Evolutionary conservation across 2,329 filamentous ascomycete genomes (phyloP).

Genomic region (Dryadomyces sulphureus): DNA sequence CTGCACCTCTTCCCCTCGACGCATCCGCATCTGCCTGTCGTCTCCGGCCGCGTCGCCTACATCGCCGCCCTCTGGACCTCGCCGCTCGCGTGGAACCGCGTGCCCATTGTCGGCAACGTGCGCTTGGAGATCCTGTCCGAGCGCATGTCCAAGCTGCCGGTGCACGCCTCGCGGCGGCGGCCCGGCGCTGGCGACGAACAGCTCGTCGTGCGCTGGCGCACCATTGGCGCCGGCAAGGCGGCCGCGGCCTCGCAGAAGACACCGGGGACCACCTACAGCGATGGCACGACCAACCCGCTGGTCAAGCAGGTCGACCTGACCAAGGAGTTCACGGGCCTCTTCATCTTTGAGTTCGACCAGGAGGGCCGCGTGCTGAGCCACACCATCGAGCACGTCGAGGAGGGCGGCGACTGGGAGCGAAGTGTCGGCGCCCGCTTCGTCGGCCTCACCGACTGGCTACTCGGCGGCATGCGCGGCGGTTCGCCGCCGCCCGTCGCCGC

Average conservation of each 20-base stretch:
- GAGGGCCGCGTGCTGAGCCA: slow-evolving; percentile 74
- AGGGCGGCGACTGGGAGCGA: slow-evolving; percentile 68
- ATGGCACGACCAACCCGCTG: background rate
- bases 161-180: slow-evolving; percentile 24
- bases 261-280: background rate
- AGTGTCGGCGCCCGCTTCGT: slow-evolving; percentile 73
- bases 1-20: slow-evolving; percentile 61
- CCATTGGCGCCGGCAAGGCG: slow-evolving; percentile 24
- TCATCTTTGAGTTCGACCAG: slow-evolving; percentile 89
- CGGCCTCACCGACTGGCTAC: slow-evolving; percentile 83
- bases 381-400: slow-evolving; percentile 86
- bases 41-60: slow-evolving; percentile 81
- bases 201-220: slow-evolving; percentile 83
- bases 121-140: slow-evolving; percentile 77
- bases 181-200: slow-evolving; percentile 55
- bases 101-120: slow-evolving; percentile 84
- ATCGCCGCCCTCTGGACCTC: slow-evolving; percentile 91
- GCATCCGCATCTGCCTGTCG: slow-evolving; percentile 79
- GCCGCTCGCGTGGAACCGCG: slow-evolving; percentile 85
- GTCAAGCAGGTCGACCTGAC: slow-evolving; percentile 24
- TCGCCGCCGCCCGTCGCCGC: slow-evolving; percentile 9
- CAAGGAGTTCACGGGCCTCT: slow-evolving; percentile 77
- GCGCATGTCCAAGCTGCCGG: slow-evolving; percentile 57
- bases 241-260: background rate
- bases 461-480: slow-evolving; percentile 53